These are phyloP conservation scores for Eucalyptus cloeziana DNA, from an alignment of 345 rosid species.

Conservation along the genomic window DNA sequence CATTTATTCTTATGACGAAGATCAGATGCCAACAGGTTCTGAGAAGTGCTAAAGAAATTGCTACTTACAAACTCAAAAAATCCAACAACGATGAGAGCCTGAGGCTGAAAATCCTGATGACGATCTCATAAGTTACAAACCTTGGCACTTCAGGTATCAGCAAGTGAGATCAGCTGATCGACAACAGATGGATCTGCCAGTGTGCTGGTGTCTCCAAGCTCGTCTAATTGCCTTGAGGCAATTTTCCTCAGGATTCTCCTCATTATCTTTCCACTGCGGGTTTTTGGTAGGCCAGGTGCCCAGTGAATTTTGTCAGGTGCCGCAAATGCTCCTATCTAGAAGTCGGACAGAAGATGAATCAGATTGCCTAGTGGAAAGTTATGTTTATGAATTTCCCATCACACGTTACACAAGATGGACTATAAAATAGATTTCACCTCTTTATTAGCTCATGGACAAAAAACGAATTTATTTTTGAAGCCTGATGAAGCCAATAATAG, in stretches of 20 bases:
- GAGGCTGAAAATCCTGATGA: background rate
- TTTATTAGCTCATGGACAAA: background rate
- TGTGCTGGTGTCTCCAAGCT: constrained; percentile 91
- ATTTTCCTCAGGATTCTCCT: constrained; percentile 89
- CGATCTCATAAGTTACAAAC: too few species aligned
- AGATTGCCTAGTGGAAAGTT: background rate
- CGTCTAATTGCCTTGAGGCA: constrained; percentile 76
- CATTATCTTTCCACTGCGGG: constrained; percentile 99
- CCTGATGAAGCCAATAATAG: background rate
- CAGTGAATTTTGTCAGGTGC: constrained; percentile 92
- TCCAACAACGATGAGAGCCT: background rate
- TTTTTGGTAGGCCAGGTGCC: constrained; percentile 95
- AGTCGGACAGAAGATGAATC: background rate
- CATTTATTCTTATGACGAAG: background rate
- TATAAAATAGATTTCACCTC: background rate
- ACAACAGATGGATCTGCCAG: constrained; percentile 86
- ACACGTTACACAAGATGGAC: background rate
- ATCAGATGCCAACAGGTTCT: background rate
- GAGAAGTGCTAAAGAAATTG: background rate
- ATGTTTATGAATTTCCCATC: background rate
- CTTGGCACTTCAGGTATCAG: constrained; percentile 21
- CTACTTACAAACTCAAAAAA: background rate
- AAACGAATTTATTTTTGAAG: background rate
- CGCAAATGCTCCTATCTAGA: constrained; percentile 93
- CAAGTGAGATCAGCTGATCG: constrained; percentile 63